Evolutionary conservation across 2,329 filamentous ascomycete genomes (phyloP).

Genomic region (Cladorrhinum sp.): DNA sequence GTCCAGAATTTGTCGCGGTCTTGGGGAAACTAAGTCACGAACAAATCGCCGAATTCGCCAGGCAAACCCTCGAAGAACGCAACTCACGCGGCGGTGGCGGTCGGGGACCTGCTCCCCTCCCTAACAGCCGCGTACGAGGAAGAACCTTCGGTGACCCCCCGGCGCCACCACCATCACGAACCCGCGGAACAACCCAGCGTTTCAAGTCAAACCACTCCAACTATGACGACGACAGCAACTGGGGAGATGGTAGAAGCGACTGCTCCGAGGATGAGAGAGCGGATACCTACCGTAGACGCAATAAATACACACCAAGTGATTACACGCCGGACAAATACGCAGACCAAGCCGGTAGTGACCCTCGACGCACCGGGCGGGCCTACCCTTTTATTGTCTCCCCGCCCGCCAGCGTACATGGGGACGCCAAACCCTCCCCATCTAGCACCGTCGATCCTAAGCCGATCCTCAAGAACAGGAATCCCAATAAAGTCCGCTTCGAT

Average conservation of each 20-base stretch:
- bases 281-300: constrained; percentile 8
- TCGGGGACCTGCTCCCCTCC: background rate
- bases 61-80: constrained; percentile 47
- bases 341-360: constrained; percentile 19
- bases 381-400: constrained; percentile 43
- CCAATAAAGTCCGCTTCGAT: constrained; percentile 55
- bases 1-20: constrained; percentile 58
- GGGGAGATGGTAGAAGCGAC: constrained; percentile 30
- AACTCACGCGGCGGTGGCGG: constrained; percentile 32
- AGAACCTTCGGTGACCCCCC: background rate
- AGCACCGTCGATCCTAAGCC: constrained; percentile 48
- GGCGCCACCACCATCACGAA: background rate
- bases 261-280: constrained; percentile 26
- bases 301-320: constrained; percentile 16
- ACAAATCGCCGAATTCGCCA: constrained; percentile 51
- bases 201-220: constrained; percentile 26
- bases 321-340: constrained; percentile 14
- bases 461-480: constrained; percentile 61
- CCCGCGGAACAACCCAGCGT: constrained; percentile 16
- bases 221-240: background rate
- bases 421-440: constrained; percentile 33
- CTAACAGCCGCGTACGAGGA: background rate
- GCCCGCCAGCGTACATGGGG: constrained; percentile 30
- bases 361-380: constrained; percentile 28
- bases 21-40: constrained; percentile 53